Percentiles rank a stretch among this genome's conserved stretches.
These are phyloP conservation scores for Paramicrosporidium saccamoebae DNA, from an alignment of 371 early-diverging fungal species.

Conservation along the genomic window DNA sequence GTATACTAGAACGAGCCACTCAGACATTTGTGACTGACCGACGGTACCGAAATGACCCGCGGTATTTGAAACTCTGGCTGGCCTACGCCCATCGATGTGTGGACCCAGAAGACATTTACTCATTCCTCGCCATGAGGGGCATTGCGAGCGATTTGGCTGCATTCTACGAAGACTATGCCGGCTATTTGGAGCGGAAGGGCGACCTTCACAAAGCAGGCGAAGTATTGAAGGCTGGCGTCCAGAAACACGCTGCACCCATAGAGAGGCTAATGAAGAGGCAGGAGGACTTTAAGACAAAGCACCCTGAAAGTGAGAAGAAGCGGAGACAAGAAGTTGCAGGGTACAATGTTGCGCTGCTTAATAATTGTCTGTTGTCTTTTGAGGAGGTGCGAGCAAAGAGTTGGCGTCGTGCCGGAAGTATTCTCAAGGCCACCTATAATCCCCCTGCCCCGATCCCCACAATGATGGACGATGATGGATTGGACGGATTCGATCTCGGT, in stretches of 20 bases:
- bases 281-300: no score
- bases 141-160: slow-evolving; percentile 6
- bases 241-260: slow-evolving; percentile 4
- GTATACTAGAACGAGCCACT: slow-evolving; percentile 2
- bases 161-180: slow-evolving; percentile 6
- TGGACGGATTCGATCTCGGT: no score
- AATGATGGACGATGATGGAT: no score
- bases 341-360: no score
- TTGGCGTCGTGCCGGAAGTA: no score
- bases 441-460: no score
- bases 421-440: no score
- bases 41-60: slow-evolving; percentile 4
- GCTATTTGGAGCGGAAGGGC: slow-evolving; percentile 1
- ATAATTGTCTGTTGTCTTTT: no score
- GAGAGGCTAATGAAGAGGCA: slow-evolving; percentile 2
- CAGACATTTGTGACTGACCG: slow-evolving; percentile 2
- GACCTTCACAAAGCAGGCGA: slow-evolving; percentile 3
- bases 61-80: slow-evolving; percentile 7
- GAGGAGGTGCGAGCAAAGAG: no score
- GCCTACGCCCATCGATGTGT: slow-evolving; percentile 4
- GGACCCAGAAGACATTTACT: slow-evolving; percentile 4
- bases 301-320: no score
- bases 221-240: slow-evolving; percentile 3
- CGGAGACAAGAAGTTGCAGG: no score
- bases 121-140: slow-evolving; percentile 3